Base-by-base conservation (phyloP, 192 early-diverging fungal species). In the Coemansia reversa region DNA sequence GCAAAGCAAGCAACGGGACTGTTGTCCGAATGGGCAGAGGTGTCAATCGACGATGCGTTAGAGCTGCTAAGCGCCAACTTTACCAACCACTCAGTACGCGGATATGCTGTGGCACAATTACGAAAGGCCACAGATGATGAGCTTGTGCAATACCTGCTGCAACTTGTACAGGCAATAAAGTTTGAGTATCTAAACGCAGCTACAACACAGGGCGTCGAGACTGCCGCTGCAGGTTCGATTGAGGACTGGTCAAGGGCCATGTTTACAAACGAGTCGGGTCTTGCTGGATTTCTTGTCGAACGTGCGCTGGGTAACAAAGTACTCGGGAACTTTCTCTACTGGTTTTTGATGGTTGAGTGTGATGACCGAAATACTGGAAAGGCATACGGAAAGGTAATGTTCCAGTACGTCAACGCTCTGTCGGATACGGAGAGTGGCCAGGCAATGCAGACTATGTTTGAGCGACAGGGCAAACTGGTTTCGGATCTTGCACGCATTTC, bases 291-390 rank as follows among this genome's bases (percentile, higher is more conserved):
- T 72, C 74, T 99, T 58, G 92, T 97, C 51, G 90, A 93, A 63
- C 87, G 97, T 1, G 88, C 92, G 12, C 79, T 95, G 23, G 74
- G 85, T 48, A 97, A 95, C 66, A 86, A 86, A 9, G 83, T 90
- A 18, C 79, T 99, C 55, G 97, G 95, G 54, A 98, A 95, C 76
- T 91, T 91, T 54, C 92, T 98, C 58, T 88, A 96, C 75, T 98
- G 96, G 96, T 97, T 96, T 75, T 70, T 99, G 14, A 95, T 92
- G 91, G 94, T 98, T 1, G 97, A 99, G 75, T 94, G 87, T 70
- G 91, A 94, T 60, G 94, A 97, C 76, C 90, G 86, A 48, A 69
- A 78, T 6, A 86, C 86, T 25, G 93, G 93, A 19, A 90, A 88
- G 68, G 90, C 94, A 83, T 99, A 92, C 70, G 92, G 81, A 5